A percentile compares a stretch with the other conserved stretches of the same genome.
phyloP scores from a whole-genome alignment of 257 asterid species.

The Solanum chmielewskii region DNA sequence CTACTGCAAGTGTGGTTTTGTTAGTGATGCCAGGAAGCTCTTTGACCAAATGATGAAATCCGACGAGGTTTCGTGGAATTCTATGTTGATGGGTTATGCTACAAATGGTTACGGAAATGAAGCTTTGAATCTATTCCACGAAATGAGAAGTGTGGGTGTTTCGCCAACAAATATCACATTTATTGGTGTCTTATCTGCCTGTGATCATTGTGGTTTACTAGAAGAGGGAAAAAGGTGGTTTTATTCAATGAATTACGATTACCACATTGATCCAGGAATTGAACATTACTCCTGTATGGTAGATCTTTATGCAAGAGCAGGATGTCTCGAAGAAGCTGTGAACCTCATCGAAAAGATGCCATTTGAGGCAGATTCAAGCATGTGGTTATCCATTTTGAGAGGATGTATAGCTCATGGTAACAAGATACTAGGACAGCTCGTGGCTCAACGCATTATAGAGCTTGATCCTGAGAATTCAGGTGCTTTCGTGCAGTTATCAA shows the following conservation, averaged over 20 bases:
- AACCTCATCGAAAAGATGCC: conserved; percentile 47
- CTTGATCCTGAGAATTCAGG: conserved; percentile 66
- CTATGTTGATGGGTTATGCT: conserved; percentile 91
- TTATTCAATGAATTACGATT: conserved; percentile 41
- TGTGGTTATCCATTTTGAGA: conserved; percentile 72
- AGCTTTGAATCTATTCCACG: conserved; percentile 51
- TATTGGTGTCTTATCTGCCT: conserved; percentile 80
- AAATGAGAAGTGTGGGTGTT: conserved; percentile 42
- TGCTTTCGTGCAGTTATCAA: conserved; percentile 67
- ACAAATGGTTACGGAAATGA: conserved; percentile 64
- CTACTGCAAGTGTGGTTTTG: conserved; percentile 74
- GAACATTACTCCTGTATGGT: conserved; percentile 95
- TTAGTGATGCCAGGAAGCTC: conserved; percentile 36
- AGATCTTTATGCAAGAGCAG: conserved; percentile 70
- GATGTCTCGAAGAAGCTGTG: conserved; percentile 53
- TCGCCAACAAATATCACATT: conserved; percentile 52
- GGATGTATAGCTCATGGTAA: conserved; percentile 66
- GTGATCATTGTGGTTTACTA: conserved; percentile 85
- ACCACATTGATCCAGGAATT: conserved; percentile 49
- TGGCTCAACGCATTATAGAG: conserved; percentile 38
- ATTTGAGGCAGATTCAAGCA: conserved; percentile 46
- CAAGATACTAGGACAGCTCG: conserved; percentile 38
- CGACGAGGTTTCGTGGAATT: conserved; percentile 70
- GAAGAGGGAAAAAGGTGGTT: conserved; percentile 76
- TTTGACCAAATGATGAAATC: conserved; percentile 38